Percentiles rank a stretch among this genome's conserved stretches.
Conservation (phyloP, 2,329 filamentous ascomycete genomes). For the Simplicillium sp. region DNA sequence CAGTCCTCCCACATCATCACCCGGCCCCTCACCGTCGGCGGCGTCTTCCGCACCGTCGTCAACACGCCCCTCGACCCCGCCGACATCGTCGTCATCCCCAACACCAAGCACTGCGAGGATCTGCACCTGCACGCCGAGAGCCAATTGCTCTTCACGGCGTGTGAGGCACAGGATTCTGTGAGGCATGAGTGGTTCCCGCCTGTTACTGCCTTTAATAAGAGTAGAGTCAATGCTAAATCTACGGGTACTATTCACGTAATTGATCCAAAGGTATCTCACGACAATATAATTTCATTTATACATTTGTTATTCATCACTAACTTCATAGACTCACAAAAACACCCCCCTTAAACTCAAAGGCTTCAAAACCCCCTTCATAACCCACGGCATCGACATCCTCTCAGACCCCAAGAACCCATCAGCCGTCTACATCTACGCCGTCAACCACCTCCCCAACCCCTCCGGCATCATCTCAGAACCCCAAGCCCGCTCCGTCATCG, state of each 20-base stretch:
- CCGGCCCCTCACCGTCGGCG: slow-evolving; percentile 1
- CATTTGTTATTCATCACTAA: background rate
- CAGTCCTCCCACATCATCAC: background rate
- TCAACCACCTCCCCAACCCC: slow-evolving; percentile 47
- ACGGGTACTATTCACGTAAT: slow-evolving; percentile 41
- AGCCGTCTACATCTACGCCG: slow-evolving; percentile 48
- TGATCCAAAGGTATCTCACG: slow-evolving; percentile 34
- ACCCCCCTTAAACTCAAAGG: slow-evolving; percentile 36
- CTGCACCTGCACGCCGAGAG: slow-evolving; percentile 42
- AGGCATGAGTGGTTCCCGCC: slow-evolving; percentile 45
- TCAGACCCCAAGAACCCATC: slow-evolving; percentile 29
- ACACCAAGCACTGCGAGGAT: slow-evolving; percentile 51
- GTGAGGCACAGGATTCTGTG: slow-evolving; percentile 31
- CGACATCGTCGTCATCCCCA: slow-evolving; percentile 32
- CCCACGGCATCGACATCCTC: slow-evolving; percentile 53
- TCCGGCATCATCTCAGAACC: slow-evolving; percentile 14
- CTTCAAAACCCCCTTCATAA: slow-evolving; percentile 43
- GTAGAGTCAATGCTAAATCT: slow-evolving; percentile 21
- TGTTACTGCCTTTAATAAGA: slow-evolving; percentile 28
- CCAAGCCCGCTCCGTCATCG: slow-evolving; percentile 41
- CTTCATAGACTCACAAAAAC: slow-evolving; percentile 30
- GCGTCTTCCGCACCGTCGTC: slow-evolving; percentile 1
- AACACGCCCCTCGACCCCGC: slow-evolving; percentile 6
- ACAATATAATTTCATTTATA: too few species aligned
- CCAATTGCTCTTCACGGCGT: slow-evolving; percentile 45